Evolutionary conservation across 2,329 filamentous ascomycete species (phyloP).

Genomic region (Alternaria rosae): DNA sequence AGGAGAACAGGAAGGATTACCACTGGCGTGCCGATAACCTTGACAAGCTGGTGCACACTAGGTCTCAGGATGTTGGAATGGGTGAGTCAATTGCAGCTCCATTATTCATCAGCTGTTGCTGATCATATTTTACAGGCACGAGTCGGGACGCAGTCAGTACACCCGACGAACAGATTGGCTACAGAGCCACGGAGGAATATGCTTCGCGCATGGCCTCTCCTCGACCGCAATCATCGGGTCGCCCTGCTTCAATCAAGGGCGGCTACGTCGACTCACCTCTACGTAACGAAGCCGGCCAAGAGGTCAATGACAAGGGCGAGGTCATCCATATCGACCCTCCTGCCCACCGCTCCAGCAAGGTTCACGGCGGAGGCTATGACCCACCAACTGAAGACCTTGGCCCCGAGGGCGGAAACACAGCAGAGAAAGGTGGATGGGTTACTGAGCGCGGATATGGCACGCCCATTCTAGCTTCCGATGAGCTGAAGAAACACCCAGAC

Average conservation of each 20-base stretch:
- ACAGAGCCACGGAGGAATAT: constrained; percentile 86
- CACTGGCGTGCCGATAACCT: constrained; percentile 89
- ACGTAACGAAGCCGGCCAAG: constrained; percentile 57
- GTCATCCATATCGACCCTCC: constrained; percentile 82
- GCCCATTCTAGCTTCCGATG: constrained; percentile 88
- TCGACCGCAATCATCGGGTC: constrained; percentile 59
- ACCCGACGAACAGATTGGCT: constrained; percentile 90
- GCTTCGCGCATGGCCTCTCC: constrained; percentile 78
- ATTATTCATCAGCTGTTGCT: constrained; percentile 52
- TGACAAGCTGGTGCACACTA: constrained; percentile 85
- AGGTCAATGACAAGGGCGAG: constrained; percentile 60
- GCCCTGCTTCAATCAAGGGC: constrained; percentile 56
- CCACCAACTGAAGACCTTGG: constrained; percentile 62
- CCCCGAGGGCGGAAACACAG: constrained; percentile 54
- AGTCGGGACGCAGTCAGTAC: constrained; percentile 71
- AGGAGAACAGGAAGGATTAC: constrained; percentile 72
- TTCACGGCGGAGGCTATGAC: constrained; percentile 59
- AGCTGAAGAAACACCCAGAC: constrained; percentile 76
- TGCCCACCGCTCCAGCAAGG: constrained; percentile 53
- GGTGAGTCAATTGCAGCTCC: constrained; percentile 53
- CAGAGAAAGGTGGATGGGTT: constrained; percentile 58
- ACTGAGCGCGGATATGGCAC: constrained; percentile 70
- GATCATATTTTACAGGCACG: constrained; percentile 65
- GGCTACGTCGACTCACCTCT: constrained; percentile 60
- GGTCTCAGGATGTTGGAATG: constrained; percentile 57